phyloP scores from a whole-genome alignment of 306 rosid genomes.

The Cyclanthera cordifolia region DNA sequence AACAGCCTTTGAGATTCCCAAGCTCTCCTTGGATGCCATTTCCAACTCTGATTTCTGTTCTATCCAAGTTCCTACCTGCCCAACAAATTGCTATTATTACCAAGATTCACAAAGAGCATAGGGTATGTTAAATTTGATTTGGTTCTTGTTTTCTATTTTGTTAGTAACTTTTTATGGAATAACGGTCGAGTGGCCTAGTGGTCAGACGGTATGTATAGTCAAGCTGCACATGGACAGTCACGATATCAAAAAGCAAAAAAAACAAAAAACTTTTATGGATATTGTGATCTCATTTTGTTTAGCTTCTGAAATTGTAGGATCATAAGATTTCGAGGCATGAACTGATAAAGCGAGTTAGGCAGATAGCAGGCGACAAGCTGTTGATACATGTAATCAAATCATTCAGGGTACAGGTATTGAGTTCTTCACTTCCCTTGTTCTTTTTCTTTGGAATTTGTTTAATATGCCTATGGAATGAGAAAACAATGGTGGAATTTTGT shows the following conservation, averaged over 20 bases:
- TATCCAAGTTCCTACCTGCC: slow-evolving; percentile 44
- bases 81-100: slow-evolving; percentile 27
- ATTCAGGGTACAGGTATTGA: slow-evolving; percentile 43
- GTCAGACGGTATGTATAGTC: no score
- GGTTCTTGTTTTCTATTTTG: background rate
- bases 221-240: no score
- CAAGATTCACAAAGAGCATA: slow-evolving; percentile 42
- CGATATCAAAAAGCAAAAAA: no score
- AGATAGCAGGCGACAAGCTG: slow-evolving; percentile 59
- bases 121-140: slow-evolving; percentile 25
- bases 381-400: slow-evolving; percentile 44
- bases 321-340: slow-evolving; percentile 44
- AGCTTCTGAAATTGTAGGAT: slow-evolving; percentile 33
- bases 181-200: no score
- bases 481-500: background rate
- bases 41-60: slow-evolving; percentile 42
- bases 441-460: slow-evolving; percentile 3
- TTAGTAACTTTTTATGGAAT: background rate
- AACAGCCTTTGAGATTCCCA: slow-evolving; percentile 36
- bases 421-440: background rate
- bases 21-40: slow-evolving; percentile 84
- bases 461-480: slow-evolving; percentile 3
- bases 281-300: background rate
- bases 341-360: slow-evolving; percentile 44
- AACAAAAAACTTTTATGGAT: no score